Evolutionary conservation across 805 yeast species (phyloP), one percentile per base, ranked within the genome.

Genomic region (Metschnikowia proteae): DNA sequence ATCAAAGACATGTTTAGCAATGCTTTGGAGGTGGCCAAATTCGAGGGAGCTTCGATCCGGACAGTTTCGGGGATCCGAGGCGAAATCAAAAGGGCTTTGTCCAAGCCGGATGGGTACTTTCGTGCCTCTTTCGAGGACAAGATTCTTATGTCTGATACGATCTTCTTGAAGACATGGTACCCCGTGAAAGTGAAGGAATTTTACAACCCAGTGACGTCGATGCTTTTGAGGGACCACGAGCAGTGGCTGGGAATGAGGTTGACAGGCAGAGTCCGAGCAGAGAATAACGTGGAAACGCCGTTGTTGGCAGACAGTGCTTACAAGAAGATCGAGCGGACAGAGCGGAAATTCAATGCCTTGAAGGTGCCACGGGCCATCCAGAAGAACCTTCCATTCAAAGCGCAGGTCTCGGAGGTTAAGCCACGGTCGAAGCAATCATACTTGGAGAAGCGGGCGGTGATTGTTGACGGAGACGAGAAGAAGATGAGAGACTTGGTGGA

Each of bases 41-140:
- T 94, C 63, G 99, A 94, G 72, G 99, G 99, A 50, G 99, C 99
- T 0, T 84, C 90, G 40, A 90, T 94, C 63, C 86, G 90, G 67
- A 95, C 99, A 0, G 99, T 94, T 4, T 88, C 96, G 6, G 99
- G 99, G 51, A 89, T 94, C 50, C 77, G 99, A 58, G 99, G 99
- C 67, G 98, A 94, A 67, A 92, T 94, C 60, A 94, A 94, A 66
- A 78, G 97, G 54, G 99, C 98, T 0, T 74, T 94, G 53, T 81
- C 96, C 7, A 86, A 87, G 58, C 97, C 97, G 0, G 98, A 92
- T 45, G 99, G 99, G 9, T 84, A 86, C 65, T 95, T 79, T 75
- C 82, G 99, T 64, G 99, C 99, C 9, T 84, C 97, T 0, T 94
- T 94, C 67, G 99, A 94, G 68, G 99, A 94, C 65, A 92, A 91